Conservation (phyloP, 768 basidiomycete species). For the Tephrocybe sp. region DNA sequence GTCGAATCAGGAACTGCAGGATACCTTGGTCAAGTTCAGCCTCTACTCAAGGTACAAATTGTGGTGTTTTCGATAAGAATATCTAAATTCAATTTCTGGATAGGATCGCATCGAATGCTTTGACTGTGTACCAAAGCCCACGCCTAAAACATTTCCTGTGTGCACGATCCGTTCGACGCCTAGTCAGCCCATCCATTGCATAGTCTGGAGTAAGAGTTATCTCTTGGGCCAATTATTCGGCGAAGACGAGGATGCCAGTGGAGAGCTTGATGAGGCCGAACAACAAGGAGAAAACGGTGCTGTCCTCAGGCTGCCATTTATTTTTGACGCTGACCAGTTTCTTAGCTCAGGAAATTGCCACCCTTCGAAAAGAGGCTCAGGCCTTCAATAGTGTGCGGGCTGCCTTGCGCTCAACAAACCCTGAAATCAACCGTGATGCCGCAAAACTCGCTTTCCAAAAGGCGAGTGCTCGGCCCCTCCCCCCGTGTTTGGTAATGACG, state of each 20-base stretch:
- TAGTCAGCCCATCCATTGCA: constrained; percentile 96
- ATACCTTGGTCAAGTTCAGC: constrained; percentile 95
- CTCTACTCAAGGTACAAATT: constrained; percentile 89
- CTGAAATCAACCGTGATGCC: constrained; percentile 38
- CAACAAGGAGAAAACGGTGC: constrained; percentile 91
- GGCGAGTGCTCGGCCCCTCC: constrained; percentile 45
- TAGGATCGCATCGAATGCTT: constrained; percentile 93
- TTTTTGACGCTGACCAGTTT: neutral
- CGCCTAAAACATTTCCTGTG: constrained; percentile 93
- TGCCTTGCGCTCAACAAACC: constrained; percentile 50
- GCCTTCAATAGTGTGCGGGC: constrained; percentile 82
- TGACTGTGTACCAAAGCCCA: constrained; percentile 91
- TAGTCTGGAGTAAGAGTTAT: constrained; percentile 98
- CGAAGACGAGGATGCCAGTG: constrained; percentile 79
- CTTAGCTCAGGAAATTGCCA: constrained; percentile 84
- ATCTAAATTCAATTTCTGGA: neutral
- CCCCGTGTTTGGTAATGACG: neutral
- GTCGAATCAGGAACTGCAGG: constrained; percentile 98
- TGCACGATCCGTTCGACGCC: constrained; percentile 98
- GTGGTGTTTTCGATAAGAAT: too few relatives aligned
- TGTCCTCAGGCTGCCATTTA: constrained; percentile 14
- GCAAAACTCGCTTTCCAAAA: constrained; percentile 81
- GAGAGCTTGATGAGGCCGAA: constrained; percentile 89
- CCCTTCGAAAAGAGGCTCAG: constrained; percentile 83
- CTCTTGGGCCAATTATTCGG: constrained; percentile 94